Conservation (phyloP, 2,329 filamentous ascomycete genomes). For the Pseudofabraea citricarpa region DNA sequence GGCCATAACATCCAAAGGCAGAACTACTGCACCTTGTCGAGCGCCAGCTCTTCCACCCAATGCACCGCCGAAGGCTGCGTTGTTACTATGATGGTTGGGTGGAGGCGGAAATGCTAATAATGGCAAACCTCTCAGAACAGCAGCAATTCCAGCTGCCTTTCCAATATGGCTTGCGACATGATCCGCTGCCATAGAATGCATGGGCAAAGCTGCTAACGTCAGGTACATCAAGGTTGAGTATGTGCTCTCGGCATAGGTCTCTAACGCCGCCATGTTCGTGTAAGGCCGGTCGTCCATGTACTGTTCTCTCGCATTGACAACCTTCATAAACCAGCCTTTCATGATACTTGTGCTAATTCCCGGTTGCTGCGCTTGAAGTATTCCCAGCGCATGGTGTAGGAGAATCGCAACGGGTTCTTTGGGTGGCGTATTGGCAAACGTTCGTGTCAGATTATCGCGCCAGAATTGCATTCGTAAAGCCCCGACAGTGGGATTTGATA, state of each 20-base stretch:
- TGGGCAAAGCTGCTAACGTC: constrained; percentile 71
- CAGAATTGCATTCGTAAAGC: constrained; percentile 92
- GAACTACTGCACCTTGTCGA: constrained; percentile 62
- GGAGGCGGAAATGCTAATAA: constrained; percentile 75
- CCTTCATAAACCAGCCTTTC: constrained; percentile 69
- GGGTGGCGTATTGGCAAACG: constrained; percentile 72
- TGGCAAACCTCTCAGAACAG: constrained; percentile 82
- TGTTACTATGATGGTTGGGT: constrained; percentile 49
- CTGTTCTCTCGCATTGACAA: constrained; percentile 78
- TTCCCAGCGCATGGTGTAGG: constrained; percentile 66
- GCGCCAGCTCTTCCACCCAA: constrained; percentile 29
- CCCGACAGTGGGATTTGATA: constrained; percentile 82
- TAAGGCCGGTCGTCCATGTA: constrained; percentile 83
- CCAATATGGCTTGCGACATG: constrained; percentile 94
- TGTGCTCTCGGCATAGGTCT: constrained; percentile 89
- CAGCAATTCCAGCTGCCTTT: constrained; percentile 84
- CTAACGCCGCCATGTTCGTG: constrained; percentile 64
- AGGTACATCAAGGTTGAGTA: constrained; percentile 92
- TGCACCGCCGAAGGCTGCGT: constrained; percentile 33
- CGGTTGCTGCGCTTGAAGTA: constrained; percentile 44
- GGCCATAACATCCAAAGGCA: constrained; percentile 88
- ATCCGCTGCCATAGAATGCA: constrained; percentile 80
- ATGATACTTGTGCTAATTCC: constrained; percentile 36
- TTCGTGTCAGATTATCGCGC: constrained; percentile 76
- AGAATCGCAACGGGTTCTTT: constrained; percentile 89